Conservation (phyloP, 108 stramenopile genomes). For the Skeletonema costatum region DNA sequence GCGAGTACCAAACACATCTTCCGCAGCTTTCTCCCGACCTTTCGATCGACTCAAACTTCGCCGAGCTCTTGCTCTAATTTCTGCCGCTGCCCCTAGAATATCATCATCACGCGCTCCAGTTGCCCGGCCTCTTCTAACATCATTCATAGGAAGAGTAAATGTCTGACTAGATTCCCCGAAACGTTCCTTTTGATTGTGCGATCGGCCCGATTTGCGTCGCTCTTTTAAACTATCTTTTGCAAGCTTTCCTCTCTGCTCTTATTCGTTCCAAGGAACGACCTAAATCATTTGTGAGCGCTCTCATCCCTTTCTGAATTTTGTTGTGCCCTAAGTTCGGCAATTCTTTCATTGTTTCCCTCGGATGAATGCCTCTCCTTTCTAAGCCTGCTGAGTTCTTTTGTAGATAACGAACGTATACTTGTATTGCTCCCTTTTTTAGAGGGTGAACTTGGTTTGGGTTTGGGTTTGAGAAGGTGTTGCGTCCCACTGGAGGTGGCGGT, state of each 20-base stretch:
- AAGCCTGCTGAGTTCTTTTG: constrained; percentile 28
- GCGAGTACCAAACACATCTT: constrained; percentile 27
- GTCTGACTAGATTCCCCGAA: constrained; percentile 26
- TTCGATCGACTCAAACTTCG: constrained; percentile 38
- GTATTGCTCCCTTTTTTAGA: background rate
- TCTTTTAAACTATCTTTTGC: background rate
- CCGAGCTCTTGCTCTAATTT: constrained; percentile 34
- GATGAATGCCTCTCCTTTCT: constrained; percentile 3
- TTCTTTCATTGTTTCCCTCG: constrained; percentile 9
- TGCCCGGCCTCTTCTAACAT: constrained; percentile 3
- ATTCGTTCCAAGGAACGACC: constrained; percentile 7
- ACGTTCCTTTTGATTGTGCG: background rate
- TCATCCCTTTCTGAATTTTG: constrained; percentile 12
- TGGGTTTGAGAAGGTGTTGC: background rate
- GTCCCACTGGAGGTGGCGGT: constrained; percentile 6
- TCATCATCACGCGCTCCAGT: constrained; percentile 7
- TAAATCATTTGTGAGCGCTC: constrained; percentile 8
- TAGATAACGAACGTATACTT: constrained; percentile 18
- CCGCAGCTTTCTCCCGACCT: constrained; percentile 28
- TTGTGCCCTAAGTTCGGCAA: constrained; percentile 9
- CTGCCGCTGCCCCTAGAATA: constrained; percentile 36
- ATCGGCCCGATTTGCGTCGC: background rate
- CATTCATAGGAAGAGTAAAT: constrained; percentile 14
- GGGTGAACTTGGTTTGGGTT: background rate
- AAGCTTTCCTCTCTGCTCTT: constrained; percentile 11